Percentiles rank a stretch among this genome's conserved stretches.
phyloP scores from a whole-genome alignment of 106 monocot genomes.

The Platanthera guangdongensis region DNA sequence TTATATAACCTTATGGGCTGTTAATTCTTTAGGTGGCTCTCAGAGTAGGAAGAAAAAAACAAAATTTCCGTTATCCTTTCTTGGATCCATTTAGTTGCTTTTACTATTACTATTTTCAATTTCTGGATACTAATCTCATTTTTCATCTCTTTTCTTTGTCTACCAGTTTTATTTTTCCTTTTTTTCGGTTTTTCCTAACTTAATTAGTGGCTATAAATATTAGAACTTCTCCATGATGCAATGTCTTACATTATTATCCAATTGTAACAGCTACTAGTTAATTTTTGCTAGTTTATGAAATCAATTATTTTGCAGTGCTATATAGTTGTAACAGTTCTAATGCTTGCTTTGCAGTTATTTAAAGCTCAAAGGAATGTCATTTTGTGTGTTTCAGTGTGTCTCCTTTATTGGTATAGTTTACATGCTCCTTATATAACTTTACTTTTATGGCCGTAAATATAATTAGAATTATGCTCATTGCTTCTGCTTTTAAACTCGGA shows the following conservation, averaged over 20 bases:
- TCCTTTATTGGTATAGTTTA: constrained; percentile 68
- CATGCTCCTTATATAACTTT: neutral
- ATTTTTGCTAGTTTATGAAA: neutral
- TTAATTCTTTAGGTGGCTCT: neutral
- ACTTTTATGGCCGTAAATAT: neutral
- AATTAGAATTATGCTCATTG: neutral
- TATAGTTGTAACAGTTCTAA: neutral
- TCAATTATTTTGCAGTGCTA: constrained; percentile 1
- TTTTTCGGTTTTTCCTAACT: neutral
- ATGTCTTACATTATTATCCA: neutral
- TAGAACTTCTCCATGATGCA: neutral
- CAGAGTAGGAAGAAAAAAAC: too few species aligned
- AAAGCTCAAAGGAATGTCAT: constrained; percentile 80
- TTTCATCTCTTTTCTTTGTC: neutral
- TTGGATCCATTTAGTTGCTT: neutral
- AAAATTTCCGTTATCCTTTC: neutral
- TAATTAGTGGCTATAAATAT: neutral
- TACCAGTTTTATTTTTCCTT: neutral
- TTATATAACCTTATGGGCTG: neutral
- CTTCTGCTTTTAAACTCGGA: neutral
- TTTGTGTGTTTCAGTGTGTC: constrained; percentile 57
- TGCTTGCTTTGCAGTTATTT: constrained; percentile 42
- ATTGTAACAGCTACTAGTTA: constrained; percentile 1
- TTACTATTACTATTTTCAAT: neutral
- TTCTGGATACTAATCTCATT: neutral